Base-by-base conservation (phyloP, 1,284 basidiomycete species). In the Albatrellus sp. region DNA sequence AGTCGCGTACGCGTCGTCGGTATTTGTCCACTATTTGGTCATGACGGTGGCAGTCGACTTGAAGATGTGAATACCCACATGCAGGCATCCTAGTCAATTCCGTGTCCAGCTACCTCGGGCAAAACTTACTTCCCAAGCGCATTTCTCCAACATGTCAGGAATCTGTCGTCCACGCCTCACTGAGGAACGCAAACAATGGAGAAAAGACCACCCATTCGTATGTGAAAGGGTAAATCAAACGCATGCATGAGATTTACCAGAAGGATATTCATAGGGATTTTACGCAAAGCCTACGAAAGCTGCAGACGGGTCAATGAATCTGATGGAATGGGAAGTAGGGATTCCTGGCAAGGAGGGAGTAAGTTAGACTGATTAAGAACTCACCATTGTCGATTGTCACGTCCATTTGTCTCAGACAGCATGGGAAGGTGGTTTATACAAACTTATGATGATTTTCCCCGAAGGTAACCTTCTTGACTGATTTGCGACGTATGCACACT, bases 121-220 rank as follows among this genome's bases (percentile, higher is more conserved):
- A 24, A 7, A 24, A 3, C 34, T 35, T 9, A 3, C n/a, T 17
- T 38, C 37, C 5, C 37, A 12, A 38, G n/a, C 37, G 5, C 19
- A 5, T 14, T 5, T 20, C 11, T 12, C 40, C 10, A 37, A 40
- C 28, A 46, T 90, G 89, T 77, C 88, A 51, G 77, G 87, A 50
- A 82, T 92, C 55, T 84, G 90, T 61, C 74, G 88, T 59, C 78
- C 83, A 34, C 79, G 91, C 56, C 73, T 96, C 14, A 78, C 92
- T 31, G 96, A 98, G 65, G 96, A 99, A 67, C 80, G 96, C 57
- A 98, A 98, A 67, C 90, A 96, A 58, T 99, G 96, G 96, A 70
- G 96, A 51, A 98, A 94, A 63, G 96, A 99, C 57, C 96, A 98
- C 65, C 96, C 96, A 40, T 98, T 96, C 57, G 94, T 98, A 65